Evolutionary conservation across 2,329 filamentous ascomycete genomes (phyloP), one percentile per base, ranked within the genome.

Genomic region (Ilyonectria destructans): DNA sequence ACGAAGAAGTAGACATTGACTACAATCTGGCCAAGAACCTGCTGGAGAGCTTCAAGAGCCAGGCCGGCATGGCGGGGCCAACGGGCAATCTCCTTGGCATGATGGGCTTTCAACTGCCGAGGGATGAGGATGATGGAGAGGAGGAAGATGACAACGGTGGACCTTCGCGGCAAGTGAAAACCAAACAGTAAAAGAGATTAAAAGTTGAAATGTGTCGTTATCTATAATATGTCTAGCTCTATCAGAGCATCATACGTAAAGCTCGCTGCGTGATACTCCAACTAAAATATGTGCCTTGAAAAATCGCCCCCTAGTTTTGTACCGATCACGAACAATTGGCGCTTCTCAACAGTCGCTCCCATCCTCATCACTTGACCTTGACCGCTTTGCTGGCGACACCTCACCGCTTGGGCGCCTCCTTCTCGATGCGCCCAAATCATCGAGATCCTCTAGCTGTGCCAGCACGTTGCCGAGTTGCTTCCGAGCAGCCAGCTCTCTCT

Each of bases 21-120:
- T 93, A 95, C 73, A 96, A 96, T 69, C 85, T 99, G 26, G 95
- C 93, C 19, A 94, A 93, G 80, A 98, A 98, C 76, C 85, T 99
- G 62, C 85, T 99, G 1, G 94, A 98, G 80, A 96, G 94, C 75
- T 95, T 99, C 82, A 97, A 97, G 78, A 92, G 93, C 17, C 96
- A 98, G 80, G 94, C 86, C 19, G 96, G 96, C 13, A 89, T 92
- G 85, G 87, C 94, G 35, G 96, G 96, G 0, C 96, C 96, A 1
- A 93, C 93, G 2, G 91, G 95, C 1, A 98, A 98, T 78, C 84
- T 99, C 68, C 87, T 99, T 76, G 92, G 91, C 7, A 88, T 97
- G 82, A 92, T 98, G 91, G 95, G 95, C 0, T 85, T 98, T 71
- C 87, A 89, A 46, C 84, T 98, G 67, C 96, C 96, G 0, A 87